phyloP scores from a whole-genome alignment of 83 land plant species.

The Picea abies region DNA sequence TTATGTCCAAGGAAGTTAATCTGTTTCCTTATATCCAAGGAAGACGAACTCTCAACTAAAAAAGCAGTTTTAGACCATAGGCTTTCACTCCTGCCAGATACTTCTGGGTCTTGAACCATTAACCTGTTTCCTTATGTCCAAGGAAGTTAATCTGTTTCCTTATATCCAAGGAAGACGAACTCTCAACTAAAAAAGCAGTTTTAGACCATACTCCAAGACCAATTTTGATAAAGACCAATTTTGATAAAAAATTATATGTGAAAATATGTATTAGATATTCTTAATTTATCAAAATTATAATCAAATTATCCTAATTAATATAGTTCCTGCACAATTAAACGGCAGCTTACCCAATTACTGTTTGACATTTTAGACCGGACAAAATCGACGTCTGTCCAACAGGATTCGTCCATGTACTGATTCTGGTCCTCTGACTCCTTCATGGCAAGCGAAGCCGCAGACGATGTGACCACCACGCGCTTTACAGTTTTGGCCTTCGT shows the following conservation, averaged over 20 bases:
- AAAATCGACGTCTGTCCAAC: neutral
- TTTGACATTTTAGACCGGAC: neutral
- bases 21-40: no score
- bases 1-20: no score
- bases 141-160: neutral
- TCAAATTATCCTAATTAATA: no score
- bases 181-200: neutral
- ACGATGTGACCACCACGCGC: neutral
- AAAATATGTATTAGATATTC: no score
- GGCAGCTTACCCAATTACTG: no score
- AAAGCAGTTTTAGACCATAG: no score
- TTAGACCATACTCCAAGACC: no score
- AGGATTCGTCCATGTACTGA: neutral
- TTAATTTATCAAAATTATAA: no score
- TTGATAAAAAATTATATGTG: neutral
- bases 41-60: no score
- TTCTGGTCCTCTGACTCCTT: neutral
- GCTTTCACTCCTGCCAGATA: no score
- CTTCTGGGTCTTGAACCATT: no score
- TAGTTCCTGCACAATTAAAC: no score
- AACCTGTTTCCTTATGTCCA: neutral
- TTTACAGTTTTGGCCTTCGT: neutral
- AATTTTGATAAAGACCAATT: neutral
- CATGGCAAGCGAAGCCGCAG: neutral
- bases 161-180: neutral